phyloP scores from a whole-genome alignment of 2,329 filamentous ascomycete genomes.

The Metarhizium sp. region DNA sequence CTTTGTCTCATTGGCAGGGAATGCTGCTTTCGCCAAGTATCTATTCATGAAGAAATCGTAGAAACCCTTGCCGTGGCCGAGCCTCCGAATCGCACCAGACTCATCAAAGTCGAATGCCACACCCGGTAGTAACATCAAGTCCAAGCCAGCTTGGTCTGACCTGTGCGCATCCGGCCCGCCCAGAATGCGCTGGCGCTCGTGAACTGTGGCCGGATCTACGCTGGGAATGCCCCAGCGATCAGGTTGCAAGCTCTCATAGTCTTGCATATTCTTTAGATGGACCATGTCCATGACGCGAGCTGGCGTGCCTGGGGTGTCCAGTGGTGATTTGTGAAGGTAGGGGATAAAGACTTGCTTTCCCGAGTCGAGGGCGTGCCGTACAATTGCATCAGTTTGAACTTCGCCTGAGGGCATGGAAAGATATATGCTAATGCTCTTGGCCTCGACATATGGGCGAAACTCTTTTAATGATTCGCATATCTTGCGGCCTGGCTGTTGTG shows the following conservation, averaged over 20 bases:
- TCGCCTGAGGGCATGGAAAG: conserved; percentile 87
- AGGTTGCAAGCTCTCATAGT: conserved; percentile 66
- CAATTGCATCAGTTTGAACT: conserved; percentile 73
- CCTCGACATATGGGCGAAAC: conserved; percentile 66
- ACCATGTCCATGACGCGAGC: conserved; percentile 88
- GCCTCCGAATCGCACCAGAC: conserved; percentile 52
- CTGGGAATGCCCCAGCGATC: conserved; percentile 97
- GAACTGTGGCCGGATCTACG: conserved; percentile 55
- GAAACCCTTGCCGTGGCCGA: conserved; percentile 93
- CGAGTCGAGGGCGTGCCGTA: conserved; percentile 64
- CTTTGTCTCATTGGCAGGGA: conserved; percentile 24
- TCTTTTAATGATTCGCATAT: conserved; percentile 56
- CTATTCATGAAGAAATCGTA: conserved; percentile 88
- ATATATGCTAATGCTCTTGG: conserved; percentile 73
- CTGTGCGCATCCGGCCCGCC: conserved; percentile 44
- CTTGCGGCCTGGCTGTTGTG: conserved; percentile 57
- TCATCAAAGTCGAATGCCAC: conserved; percentile 73
- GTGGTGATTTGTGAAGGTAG: conserved; percentile 61
- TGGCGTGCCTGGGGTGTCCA: conserved; percentile 43
- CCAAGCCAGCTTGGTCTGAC: conserved; percentile 46
- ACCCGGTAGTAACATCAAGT: conserved; percentile 85
- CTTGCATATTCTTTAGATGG: conserved; percentile 58
- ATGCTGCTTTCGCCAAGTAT: conserved; percentile 43
- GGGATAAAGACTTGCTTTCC: conserved; percentile 89
- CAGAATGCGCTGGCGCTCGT: conserved; percentile 61